Percentiles rank a stretch among this genome's conserved stretches.
Conservation (phyloP, 495 filamentous ascomycete genomes). For the Daldinia caldariorum region DNA sequence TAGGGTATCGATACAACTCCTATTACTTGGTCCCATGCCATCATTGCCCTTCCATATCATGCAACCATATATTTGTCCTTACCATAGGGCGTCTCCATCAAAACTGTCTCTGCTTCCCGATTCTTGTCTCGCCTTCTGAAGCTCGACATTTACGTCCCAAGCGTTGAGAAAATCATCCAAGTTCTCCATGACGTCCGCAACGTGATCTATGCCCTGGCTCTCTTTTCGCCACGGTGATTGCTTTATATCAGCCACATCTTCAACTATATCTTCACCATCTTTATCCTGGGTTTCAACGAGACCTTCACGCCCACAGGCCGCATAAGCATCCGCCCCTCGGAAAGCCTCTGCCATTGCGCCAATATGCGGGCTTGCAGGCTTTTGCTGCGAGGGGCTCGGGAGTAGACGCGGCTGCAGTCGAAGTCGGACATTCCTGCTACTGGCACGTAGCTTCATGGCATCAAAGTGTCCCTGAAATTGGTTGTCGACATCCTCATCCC, state of each 20-base stretch:
- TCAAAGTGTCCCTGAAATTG: conserved; percentile 52
- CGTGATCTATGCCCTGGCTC: conserved; percentile 49
- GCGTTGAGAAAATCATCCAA: conserved; percentile 53
- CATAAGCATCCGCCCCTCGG: conserved; percentile 42
- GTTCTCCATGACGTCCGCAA: conserved; percentile 55
- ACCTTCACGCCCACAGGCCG: background rate
- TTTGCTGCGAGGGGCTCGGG: conserved; percentile 55
- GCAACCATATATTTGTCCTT: background rate
- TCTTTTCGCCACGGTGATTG: conserved; percentile 43
- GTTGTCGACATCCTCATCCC: conserved; percentile 33
- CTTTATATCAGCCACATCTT: conserved; percentile 17
- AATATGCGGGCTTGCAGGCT: conserved; percentile 49
- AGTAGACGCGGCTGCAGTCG: conserved; percentile 42
- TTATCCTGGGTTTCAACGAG: background rate
- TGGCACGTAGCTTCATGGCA: conserved; percentile 44
- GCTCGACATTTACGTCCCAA: conserved; percentile 55
- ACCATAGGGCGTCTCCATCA: background rate
- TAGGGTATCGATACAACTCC: conserved; percentile 28
- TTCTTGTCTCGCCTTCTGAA: conserved; percentile 43
- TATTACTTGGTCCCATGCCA: background rate
- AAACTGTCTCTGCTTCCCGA: conserved; percentile 11
- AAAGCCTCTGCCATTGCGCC: conserved; percentile 57
- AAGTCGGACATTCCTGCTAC: conserved; percentile 10
- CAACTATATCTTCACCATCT: conserved; percentile 6
- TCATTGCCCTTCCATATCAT: conserved; percentile 2